These are phyloP conservation scores for Candida sphagnicola DNA, from an alignment of 805 yeast genomes.

Conservation along the genomic window DNA sequence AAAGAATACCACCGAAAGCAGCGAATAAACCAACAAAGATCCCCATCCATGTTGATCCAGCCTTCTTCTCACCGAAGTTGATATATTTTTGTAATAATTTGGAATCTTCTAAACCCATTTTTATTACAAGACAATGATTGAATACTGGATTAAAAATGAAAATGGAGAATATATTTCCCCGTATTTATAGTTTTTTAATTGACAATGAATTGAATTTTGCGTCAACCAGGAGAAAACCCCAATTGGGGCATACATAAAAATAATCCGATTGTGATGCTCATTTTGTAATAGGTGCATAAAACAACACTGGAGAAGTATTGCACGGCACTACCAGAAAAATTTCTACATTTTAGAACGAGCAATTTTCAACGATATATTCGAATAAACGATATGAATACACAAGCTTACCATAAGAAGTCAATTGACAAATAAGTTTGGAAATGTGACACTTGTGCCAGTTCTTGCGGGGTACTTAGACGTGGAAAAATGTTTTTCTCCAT, in stretches of 20 bases:
- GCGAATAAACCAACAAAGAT: slow-evolving; percentile 38
- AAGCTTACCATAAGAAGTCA: too few species aligned
- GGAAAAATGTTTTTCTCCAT: too few species aligned
- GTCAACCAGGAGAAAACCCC: neutral
- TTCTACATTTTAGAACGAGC: neutral
- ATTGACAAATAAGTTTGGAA: too few species aligned
- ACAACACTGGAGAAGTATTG: neutral
- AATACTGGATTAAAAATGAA: neutral
- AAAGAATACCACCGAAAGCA: slow-evolving; percentile 40
- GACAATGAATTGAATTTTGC: neutral
- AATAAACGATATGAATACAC: neutral
- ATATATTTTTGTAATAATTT: slow-evolving; percentile 28
- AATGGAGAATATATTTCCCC: neutral
- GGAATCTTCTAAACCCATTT: slow-evolving; percentile 39
- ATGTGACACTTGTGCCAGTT: too few species aligned
- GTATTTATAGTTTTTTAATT: neutral
- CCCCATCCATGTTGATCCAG: slow-evolving; percentile 41
- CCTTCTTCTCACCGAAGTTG: slow-evolving; percentile 44
- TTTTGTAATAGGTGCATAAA: neutral
- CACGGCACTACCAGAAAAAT: neutral
- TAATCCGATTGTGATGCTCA: neutral
- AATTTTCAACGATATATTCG: too few species aligned
- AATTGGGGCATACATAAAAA: neutral
- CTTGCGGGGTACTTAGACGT: too few species aligned
- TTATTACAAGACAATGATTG: neutral